phyloP scores from a whole-genome alignment of 176 grass and related monocot species.

The Saccharum spontaneum region DNA sequence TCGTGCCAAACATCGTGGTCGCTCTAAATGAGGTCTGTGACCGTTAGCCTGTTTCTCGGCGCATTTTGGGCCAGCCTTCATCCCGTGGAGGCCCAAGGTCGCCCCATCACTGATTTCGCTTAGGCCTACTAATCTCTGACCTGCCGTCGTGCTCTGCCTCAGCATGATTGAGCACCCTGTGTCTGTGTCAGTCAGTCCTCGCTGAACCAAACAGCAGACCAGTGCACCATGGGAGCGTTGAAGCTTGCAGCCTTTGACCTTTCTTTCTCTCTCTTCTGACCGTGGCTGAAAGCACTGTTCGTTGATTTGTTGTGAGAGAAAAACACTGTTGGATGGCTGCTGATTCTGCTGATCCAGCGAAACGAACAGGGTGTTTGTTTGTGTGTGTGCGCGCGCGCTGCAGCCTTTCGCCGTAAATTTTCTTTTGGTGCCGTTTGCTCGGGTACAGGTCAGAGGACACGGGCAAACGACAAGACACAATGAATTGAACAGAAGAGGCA shows the following conservation, averaged over 20 bases:
- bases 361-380: too few relatives aligned
- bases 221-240: background rate
- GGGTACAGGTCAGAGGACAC: too few relatives aligned
- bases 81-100: background rate
- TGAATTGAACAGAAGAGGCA: background rate
- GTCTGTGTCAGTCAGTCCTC: background rate
- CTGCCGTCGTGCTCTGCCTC: background rate
- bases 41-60: background rate
- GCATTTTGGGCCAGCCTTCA: background rate
- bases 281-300: too few relatives aligned
- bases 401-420: background rate
- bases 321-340: too few relatives aligned
- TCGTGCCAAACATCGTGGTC: too few relatives aligned
- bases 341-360: too few relatives aligned
- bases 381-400: background rate
- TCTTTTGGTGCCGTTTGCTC: background rate
- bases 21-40: too few relatives aligned
- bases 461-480: background rate
- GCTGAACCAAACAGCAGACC: background rate
- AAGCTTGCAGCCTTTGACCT: constrained; percentile 16
- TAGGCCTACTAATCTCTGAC: background rate
- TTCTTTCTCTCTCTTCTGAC: background rate
- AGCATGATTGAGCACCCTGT: background rate
- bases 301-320: too few relatives aligned
- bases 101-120: background rate